These are phyloP conservation scores for Coniochaeta sp. DNA, from an alignment of 2,329 filamentous ascomycete species.

Conservation along the genomic window DNA sequence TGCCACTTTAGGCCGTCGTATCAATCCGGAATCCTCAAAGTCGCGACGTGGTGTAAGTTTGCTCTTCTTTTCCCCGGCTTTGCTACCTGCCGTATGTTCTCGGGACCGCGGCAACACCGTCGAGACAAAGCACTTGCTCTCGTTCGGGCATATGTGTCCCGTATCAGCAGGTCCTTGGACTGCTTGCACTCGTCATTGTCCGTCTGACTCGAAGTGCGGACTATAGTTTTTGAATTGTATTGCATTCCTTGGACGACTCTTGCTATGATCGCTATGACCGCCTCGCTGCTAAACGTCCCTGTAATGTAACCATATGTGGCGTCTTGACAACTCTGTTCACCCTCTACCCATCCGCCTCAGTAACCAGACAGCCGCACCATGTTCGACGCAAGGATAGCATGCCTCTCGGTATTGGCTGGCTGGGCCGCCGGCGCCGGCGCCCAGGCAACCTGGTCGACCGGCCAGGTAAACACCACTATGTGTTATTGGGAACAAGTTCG, in stretches of 20 bases:
- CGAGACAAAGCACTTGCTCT: neutral
- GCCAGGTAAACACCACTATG: slow-evolving; percentile 50
- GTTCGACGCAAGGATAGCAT: slow-evolving; percentile 17
- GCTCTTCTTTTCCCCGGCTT: neutral
- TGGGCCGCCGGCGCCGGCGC: slow-evolving; percentile 22
- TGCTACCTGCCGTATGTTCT: neutral
- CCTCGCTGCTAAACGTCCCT: neutral
- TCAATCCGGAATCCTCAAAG: neutral
- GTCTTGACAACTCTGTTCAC: neutral
- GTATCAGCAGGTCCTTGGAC: neutral
- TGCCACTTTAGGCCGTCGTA: neutral
- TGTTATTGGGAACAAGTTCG: slow-evolving; percentile 47
- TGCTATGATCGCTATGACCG: neutral
- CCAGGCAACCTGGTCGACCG: slow-evolving; percentile 39
- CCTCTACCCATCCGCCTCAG: neutral
- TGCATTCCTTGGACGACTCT: neutral
- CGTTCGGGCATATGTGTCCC: neutral
- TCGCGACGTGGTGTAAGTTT: neutral
- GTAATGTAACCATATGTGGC: neutral
- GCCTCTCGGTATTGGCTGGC: slow-evolving; percentile 19
- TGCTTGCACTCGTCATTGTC: neutral
- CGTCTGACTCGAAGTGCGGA: neutral
- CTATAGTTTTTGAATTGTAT: neutral
- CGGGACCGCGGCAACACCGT: neutral
- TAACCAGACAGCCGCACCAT: slow-evolving; percentile 14